Percentiles rank a stretch among this genome's conserved stretches.
Conservation (phyloP, 2,329 filamentous ascomycete genomes). For the Rutstroemia sp. region DNA sequence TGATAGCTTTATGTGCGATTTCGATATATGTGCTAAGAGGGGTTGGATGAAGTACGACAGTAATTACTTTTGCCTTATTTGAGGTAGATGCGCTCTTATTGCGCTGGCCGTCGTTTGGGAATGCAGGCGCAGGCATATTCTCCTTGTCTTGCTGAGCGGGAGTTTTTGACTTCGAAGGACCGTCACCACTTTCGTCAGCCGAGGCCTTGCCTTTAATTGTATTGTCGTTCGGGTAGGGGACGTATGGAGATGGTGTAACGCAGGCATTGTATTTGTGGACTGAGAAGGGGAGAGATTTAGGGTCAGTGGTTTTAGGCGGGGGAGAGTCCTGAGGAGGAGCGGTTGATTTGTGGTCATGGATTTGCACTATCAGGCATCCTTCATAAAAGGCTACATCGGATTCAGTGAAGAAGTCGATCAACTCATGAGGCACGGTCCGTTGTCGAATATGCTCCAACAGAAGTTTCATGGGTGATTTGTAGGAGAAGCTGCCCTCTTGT, state of each 20-base stretch:
- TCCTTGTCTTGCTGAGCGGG: conserved; percentile 48
- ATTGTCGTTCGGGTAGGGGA: conserved; percentile 59
- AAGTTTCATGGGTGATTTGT: conserved; percentile 84
- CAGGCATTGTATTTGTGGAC: conserved; percentile 90
- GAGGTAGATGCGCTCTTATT: conserved; percentile 33
- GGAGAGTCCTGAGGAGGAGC: conserved; percentile 52
- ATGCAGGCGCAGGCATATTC: conserved; percentile 46
- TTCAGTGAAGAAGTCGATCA: conserved; percentile 65
- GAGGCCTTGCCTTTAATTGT: conserved; percentile 27
- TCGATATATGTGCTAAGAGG: conserved; percentile 68
- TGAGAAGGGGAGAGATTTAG: conserved; percentile 64
- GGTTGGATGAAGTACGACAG: conserved; percentile 80
- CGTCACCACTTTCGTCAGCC: conserved; percentile 27
- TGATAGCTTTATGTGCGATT: conserved; percentile 53
- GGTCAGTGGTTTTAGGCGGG: conserved; percentile 47
- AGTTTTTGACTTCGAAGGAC: conserved; percentile 21
- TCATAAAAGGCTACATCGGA: conserved; percentile 77
- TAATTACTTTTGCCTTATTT: conserved; percentile 60
- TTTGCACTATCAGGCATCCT: conserved; percentile 86
- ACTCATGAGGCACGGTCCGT: conserved; percentile 80
- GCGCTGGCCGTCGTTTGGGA: conserved; percentile 39
- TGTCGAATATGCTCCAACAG: conserved; percentile 67
- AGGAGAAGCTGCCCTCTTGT: conserved; percentile 76
- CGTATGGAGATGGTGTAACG: conserved; percentile 81
- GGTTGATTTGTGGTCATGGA: conserved; percentile 77